A percentile compares a stretch with the other conserved stretches of the same genome.
These are phyloP conservation scores for Phytophthora pini DNA, from an alignment of 352 stramenopile species.

Conservation along the genomic window DNA sequence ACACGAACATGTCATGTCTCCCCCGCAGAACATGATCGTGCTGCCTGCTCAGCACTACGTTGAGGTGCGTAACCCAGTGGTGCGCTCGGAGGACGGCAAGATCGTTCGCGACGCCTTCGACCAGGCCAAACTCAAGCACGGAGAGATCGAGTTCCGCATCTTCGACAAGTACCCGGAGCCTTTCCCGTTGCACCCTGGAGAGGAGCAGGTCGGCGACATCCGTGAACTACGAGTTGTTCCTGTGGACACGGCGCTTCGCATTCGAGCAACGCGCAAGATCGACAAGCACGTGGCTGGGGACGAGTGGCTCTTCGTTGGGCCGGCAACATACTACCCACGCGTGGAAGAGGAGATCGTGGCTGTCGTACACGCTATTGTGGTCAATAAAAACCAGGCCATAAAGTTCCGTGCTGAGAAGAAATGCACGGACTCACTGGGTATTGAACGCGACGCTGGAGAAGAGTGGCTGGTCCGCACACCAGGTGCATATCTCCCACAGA, in stretches of 20 bases:
- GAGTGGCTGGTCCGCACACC: constrained; percentile 83
- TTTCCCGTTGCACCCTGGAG: constrained; percentile 77
- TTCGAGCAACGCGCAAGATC: constrained; percentile 70
- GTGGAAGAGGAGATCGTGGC: constrained; percentile 75
- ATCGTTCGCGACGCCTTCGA: constrained; percentile 71
- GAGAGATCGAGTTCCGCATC: constrained; percentile 80
- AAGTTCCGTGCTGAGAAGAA: constrained; percentile 87
- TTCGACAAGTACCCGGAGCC: constrained; percentile 80
- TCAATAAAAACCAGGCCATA: constrained; percentile 84
- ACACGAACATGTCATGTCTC: constrained; percentile 76
- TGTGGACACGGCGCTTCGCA: constrained; percentile 64
- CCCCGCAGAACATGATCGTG: constrained; percentile 76
- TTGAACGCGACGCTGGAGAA: constrained; percentile 69
- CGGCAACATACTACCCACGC: constrained; percentile 77
- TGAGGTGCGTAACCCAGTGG: constrained; percentile 75
- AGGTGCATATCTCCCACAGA: constrained; percentile 76
- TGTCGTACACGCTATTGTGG: constrained; percentile 62
- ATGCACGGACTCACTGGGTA: constrained; percentile 69
- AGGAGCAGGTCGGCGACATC: constrained; percentile 66
- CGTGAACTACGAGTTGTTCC: constrained; percentile 65
- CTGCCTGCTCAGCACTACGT: constrained; percentile 81
- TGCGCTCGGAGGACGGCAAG: constrained; percentile 52
- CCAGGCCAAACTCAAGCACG: constrained; percentile 81
- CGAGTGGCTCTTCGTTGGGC: constrained; percentile 81
- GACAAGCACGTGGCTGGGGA: constrained; percentile 63